phyloP scores from a whole-genome alignment of 352 stramenopile species.

The Labyrinthula sp. region DNA sequence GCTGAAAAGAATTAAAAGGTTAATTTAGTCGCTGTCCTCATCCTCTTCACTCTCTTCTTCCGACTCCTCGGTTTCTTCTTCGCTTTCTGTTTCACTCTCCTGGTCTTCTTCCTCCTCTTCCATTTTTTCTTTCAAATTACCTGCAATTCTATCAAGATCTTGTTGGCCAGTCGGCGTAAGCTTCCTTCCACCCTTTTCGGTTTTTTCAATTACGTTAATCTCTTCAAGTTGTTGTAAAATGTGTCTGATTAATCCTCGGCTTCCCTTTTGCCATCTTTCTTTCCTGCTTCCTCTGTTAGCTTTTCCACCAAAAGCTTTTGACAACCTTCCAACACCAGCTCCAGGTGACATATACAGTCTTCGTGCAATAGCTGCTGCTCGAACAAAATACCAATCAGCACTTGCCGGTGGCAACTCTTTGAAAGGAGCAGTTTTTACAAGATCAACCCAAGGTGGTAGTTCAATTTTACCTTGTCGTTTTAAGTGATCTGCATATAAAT shows the following conservation, averaged over 20 bases:
- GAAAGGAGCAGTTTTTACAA: slow-evolving; percentile 90
- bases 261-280: slow-evolving; percentile 84
- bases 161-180: slow-evolving; percentile 90
- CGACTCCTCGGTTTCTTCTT: slow-evolving; percentile 14
- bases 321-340: slow-evolving; percentile 78
- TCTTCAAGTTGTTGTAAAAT: slow-evolving; percentile 90
- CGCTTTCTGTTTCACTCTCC: slow-evolving; percentile 1
- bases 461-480: slow-evolving; percentile 97
- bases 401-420: slow-evolving; percentile 90
- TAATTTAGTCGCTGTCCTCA: no score
- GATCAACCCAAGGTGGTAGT: slow-evolving; percentile 84
- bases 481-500: slow-evolving; percentile 90
- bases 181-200: slow-evolving; percentile 72
- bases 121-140: slow-evolving; percentile 48
- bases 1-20: no score
- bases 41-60: slow-evolving; percentile 13
- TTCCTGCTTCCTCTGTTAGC: slow-evolving; percentile 67
- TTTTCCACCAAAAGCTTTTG: slow-evolving; percentile 88
- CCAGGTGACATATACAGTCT: slow-evolving; percentile 94
- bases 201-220: slow-evolving; percentile 93
- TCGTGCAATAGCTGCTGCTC: slow-evolving; percentile 84
- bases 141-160: slow-evolving; percentile 93
- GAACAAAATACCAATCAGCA: slow-evolving; percentile 97
- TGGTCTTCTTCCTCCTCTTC: slow-evolving; percentile 24
- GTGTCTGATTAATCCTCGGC: slow-evolving; percentile 82